Conservation (phyloP, 495 filamentous ascomycete genomes). For the Aspergillus heteromorphus region DNA sequence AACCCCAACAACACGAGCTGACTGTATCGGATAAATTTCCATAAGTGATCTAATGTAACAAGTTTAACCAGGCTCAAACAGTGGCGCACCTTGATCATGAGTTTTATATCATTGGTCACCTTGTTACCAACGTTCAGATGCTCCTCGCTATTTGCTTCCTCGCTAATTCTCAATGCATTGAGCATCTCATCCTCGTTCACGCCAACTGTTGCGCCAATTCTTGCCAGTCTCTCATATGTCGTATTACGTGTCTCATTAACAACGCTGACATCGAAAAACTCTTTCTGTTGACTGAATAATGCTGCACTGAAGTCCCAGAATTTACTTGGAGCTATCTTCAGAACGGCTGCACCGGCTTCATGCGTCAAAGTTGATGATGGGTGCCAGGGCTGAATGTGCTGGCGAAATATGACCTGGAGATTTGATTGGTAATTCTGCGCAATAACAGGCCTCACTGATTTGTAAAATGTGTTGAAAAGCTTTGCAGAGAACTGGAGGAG, state of each 20-base stretch:
- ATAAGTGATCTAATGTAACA: not conserved
- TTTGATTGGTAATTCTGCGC: conserved; percentile 50
- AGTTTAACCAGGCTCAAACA: not conserved
- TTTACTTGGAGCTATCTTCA: conserved; percentile 56
- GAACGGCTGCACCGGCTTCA: conserved; percentile 78
- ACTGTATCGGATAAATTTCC: conserved; percentile 29
- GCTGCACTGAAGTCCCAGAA: conserved; percentile 74
- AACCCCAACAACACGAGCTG: conserved; percentile 65
- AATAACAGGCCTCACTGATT: conserved; percentile 50
- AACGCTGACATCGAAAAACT: conserved; percentile 77
- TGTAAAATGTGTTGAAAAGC: conserved; percentile 67
- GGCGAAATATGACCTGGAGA: conserved; percentile 73
- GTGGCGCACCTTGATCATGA: conserved; percentile 64
- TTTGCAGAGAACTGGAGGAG: conserved; percentile 51
- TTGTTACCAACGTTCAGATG: conserved; percentile 70
- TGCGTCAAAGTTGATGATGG: conserved; percentile 82
- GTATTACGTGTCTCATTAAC: conserved; percentile 77
- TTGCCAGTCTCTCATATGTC: conserved; percentile 74
- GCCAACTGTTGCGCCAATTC: conserved; percentile 60
- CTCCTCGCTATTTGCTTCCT: conserved; percentile 57
- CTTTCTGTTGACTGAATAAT: conserved; percentile 64
- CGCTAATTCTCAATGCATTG: conserved; percentile 56
- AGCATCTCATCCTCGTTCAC: conserved; percentile 62
- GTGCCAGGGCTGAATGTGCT: conserved; percentile 95
- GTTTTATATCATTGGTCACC: conserved; percentile 76